Conservation (phyloP, 148 eudicot species). For the Rhododendron simsii region DNA sequence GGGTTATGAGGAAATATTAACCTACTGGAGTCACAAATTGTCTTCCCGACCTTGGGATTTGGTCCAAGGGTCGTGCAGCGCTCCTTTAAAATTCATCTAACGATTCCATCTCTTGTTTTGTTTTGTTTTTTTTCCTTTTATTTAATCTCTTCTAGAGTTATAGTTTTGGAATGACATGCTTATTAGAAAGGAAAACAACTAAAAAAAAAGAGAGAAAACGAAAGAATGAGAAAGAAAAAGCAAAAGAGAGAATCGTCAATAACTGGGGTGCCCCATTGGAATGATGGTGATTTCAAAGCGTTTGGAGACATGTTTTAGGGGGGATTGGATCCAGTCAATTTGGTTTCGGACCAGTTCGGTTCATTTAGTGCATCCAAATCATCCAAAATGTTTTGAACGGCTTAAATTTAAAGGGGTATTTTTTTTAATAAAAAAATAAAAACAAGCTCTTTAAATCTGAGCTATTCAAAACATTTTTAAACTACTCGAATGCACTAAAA, state of each 20-base stretch:
- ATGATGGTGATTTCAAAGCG: conserved; percentile 7
- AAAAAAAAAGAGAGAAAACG: neutral
- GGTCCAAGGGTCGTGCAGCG: no score
- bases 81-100: no score
- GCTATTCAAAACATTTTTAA: no score
- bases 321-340: no score
- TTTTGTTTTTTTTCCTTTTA: neutral
- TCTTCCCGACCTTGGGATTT: neutral
- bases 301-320: neutral
- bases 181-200: neutral
- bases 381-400: no score
- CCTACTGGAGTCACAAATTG: neutral
- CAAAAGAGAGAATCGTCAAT: neutral
- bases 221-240: neutral
- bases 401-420: no score
- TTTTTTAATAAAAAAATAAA: no score
- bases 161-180: neutral
- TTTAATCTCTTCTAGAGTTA: neutral
- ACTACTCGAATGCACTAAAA: no score
- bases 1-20: neutral
- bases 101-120: neutral
- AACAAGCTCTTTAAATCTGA: no score
- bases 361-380: no score
- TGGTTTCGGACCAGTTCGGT: no score
- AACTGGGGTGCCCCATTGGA: neutral